Base-by-base conservation (phyloP, 1,139 yeast species). In the Pichia sp. region DNA sequence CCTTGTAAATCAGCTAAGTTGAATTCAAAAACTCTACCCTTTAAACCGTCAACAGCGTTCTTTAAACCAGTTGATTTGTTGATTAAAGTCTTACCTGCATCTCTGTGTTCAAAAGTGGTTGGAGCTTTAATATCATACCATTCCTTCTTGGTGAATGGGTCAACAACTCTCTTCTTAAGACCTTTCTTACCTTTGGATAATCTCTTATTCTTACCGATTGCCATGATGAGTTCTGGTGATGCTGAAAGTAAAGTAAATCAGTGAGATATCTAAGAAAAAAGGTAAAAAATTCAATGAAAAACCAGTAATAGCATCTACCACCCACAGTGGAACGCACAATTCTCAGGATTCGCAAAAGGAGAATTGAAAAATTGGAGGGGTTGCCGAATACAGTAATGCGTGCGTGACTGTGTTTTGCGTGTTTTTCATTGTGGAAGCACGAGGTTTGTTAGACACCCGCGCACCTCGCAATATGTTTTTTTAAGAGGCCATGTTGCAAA, bases 121-220 rank as follows among this genome's bases (percentile, higher is more conserved):
- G 96, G 96, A 61, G 96, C 96, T 80, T 87, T 86, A 77, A 87
- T 84, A 51, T 83, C 90, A 74, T 77, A 87, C 96, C 96, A 86
- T 68, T 86, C 95, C 79, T 87, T 87, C 73, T 85, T 85, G 82
- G 92, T 77, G 87, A 86, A 86, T 69, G 95, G 95, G 80, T 86
- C 95, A 64, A 85, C 90, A 71, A 82, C 88, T 83, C 82, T 86
- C 90, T 86, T 87, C 94, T 87, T 87, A 74, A 85, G 74, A 69
- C 95, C 95, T 77, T 86, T 87, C 88, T 86, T 86, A 74, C 95
- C 95, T 80, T 86, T 86, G 77, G 90, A 83, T 76, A 86, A 79
- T 82, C 95, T 84, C 89, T 87, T 87, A 76, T 87, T 87, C 86
- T 87, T 87, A 73, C 95, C 95, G 74, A 87, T 92, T 81, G 92